A percentile compares a stretch with the other conserved stretches of the same genome.
These are phyloP conservation scores for Dioscorea zingiberensis DNA, from an alignment of 106 monocot genomes.

Conservation along the genomic window DNA sequence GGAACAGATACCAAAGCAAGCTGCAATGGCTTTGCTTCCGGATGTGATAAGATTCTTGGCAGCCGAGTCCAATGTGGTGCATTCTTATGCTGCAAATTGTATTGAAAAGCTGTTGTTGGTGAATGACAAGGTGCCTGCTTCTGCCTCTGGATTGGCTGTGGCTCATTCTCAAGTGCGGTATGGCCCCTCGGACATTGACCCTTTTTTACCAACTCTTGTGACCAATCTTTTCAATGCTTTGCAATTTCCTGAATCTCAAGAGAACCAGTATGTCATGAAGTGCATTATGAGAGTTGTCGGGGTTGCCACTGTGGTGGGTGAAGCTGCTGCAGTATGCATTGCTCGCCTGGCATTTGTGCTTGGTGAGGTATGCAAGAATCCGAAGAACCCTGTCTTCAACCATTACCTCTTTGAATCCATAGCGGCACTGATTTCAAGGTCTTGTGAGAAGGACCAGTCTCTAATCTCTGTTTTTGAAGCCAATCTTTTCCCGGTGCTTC, in stretches of 20 bases:
- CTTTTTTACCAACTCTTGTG: constrained; percentile 49
- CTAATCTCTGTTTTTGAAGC: constrained; percentile 57
- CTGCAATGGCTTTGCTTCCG: constrained; percentile 47
- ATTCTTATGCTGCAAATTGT: constrained; percentile 95
- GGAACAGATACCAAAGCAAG: constrained; percentile 69
- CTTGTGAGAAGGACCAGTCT: constrained; percentile 67
- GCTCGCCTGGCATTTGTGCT: constrained; percentile 49
- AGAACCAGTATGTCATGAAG: constrained; percentile 95
- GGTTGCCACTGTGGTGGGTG: constrained; percentile 42
- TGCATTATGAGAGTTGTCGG: constrained; percentile 87
- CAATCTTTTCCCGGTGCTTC: constrained; percentile 79
- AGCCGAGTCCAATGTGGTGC: constrained; percentile 87
- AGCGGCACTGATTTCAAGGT: constrained; percentile 63
- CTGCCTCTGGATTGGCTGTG: constrained; percentile 14
- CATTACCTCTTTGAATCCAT: constrained; percentile 93
- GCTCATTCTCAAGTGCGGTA: constrained; percentile 28
- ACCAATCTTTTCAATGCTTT: constrained; percentile 65
- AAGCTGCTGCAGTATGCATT: constrained; percentile 51
- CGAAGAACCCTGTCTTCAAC: constrained; percentile 83
- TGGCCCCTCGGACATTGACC: constrained; percentile 47
- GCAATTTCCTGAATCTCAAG: constrained; percentile 80
- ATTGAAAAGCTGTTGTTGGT: constrained; percentile 87
- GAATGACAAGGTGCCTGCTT: constrained; percentile 43
- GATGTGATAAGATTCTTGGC: constrained; percentile 56
- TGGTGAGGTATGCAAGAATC: constrained; percentile 85